Base-by-base conservation (phyloP, 2,329 filamentous ascomycete species). In the Colletotrichum phormii region DNA sequence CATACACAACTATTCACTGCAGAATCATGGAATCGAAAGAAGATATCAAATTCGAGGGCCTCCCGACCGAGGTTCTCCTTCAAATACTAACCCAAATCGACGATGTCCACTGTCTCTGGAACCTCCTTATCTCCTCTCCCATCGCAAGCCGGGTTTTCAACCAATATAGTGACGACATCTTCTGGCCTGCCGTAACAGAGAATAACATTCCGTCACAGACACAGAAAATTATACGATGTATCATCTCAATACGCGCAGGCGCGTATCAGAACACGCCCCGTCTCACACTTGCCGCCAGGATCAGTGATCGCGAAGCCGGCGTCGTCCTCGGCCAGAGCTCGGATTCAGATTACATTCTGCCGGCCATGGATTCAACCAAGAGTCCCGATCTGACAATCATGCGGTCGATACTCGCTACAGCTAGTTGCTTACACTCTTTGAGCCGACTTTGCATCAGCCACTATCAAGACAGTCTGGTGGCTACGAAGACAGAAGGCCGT, bases 31-130 rank as follows among this genome's bases (percentile, higher is more conserved):
- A 42, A 5, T 42, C 15, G n/a, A 24, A 24, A 54, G 29, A 15
- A 22, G 11, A 6, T 2, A 31, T 60, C 2, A 42, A 37, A 12
- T 29, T 72, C 11, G 66, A 72, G 22, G 46, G 55, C 15, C 49
- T 72, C 15, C 70, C 70, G 13, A 65, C 70, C 3, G 70, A 72
- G 55, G 54, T 72, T 1, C 49, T 72, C 1, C 42, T 72, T 22
- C 60, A 70, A 12, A 72, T 70, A 51, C 70, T 72, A 15, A 55
- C 70, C 5, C 60, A 58, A 13, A 31, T 72, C 18, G 22, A 8
- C 35, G 70, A 70, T 29, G 5, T 72, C 2, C 70, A 72, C 18
- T 72, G 60, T 7, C 46, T 72, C 33, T 72, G 70, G 70, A 64
- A 33, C 33, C 46, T 65, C 22, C 46, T 72, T 54, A 12, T 3